These are phyloP conservation scores for Sedum album DNA, from an alignment of 164 flowering plant species.

Conservation along the genomic window DNA sequence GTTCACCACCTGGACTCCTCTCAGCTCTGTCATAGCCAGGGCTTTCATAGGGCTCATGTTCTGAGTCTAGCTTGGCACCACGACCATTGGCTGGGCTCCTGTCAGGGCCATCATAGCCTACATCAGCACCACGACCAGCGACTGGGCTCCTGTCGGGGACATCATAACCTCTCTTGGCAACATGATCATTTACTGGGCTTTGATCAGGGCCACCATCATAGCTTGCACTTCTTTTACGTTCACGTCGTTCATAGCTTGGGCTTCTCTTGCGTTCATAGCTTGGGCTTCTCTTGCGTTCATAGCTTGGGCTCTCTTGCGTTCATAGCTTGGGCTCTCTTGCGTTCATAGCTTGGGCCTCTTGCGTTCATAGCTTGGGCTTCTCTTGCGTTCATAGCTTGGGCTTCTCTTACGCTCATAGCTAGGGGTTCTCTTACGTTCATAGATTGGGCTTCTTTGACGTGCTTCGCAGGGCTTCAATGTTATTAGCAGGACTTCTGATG, in stretches of 20 bases:
- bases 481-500: neutral
- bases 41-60: neutral
- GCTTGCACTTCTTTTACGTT: neutral
- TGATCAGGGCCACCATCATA: neutral
- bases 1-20: conserved; percentile 3
- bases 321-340: neutral
- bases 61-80: neutral
- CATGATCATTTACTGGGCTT: neutral
- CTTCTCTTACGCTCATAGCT: neutral
- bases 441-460: too few species aligned
- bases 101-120: neutral
- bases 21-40: conserved; percentile 1
- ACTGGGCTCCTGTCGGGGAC: neutral
- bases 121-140: neutral
- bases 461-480: neutral
- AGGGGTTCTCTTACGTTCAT: neutral
- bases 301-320: neutral
- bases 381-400: neutral
- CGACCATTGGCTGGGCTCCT: neutral
- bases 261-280: neutral
- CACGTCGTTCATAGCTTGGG: neutral
- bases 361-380: neutral
- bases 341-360: neutral
- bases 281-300: neutral
- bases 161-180: neutral